Base-by-base conservation (phyloP, 164 flowering plant genomes). In the Dillenia suffruticosa region DNA sequence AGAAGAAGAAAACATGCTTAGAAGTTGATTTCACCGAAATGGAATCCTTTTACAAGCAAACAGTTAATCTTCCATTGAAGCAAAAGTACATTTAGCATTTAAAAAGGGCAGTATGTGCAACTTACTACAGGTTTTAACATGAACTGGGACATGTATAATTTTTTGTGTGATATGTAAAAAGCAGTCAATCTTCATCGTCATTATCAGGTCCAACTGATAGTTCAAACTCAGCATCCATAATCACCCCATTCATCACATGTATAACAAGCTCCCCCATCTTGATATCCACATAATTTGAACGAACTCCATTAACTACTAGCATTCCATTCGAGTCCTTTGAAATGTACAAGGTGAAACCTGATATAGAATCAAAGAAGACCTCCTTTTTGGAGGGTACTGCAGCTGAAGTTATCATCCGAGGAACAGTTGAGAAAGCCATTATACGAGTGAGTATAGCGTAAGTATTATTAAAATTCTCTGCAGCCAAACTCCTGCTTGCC, bases 221-320 rank as follows among this genome's bases (percentile, higher is more conserved):
- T 65, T 79, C 83, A 66, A 92, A 90, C 22, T 84, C 90, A 16
- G 90, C 73, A 78, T 92, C 98, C 92, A 90, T 85, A 45, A 93
- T 72, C 8, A 80, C 92, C 32, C 98, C 97, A 78, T 84, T 74
- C 87, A 93, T 93, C 0, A 89, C 48, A 79, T 93, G 92, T n/a
- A 89, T 75, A 56, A 89, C 73, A 11, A 76, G 65, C 72, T 83
- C 78, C 56, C 80, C 73, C 71, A 56, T 78, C 65, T 63, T 74
- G 13, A 86, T 10, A 79, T 82, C 91, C 26, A 82, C 81, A 43
- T 9, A 51, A 46, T 76, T 65, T 3, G 96, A 76, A 49, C 62
- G 62, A n/a, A 90, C 75, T 46, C 82, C 63, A 58, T 89, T 89
- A 32, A 85, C 92, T 1, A 83, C 66, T 24, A 90, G 50, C 66